Evolutionary conservation across 2,329 filamentous ascomycete species (phyloP), one percentile per base, ranked within the genome.

Genomic region (Hortaea werneckii): DNA sequence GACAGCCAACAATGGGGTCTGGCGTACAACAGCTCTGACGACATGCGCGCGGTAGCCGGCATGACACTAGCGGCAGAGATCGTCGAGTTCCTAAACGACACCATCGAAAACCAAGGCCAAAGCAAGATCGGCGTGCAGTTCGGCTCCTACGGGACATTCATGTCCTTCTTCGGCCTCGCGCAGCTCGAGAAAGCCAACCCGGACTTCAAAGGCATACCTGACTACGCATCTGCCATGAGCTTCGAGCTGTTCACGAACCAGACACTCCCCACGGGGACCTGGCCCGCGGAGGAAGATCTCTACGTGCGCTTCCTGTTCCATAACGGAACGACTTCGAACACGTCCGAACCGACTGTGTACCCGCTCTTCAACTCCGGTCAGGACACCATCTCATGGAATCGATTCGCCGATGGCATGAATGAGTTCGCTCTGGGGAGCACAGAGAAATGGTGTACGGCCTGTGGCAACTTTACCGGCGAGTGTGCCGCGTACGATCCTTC

Each of bases 1-100:
- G 80, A 89, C 62, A 69, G 72, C 48, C 85, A 92, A 65, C 85
- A 95, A 65, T 94, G 78, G 72, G 83, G 82, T 58, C 79, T 92
- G 10, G 86, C 86, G 44, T 94, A 83, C 77, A 90, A 94, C 68
- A 67, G 70, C 52, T 69, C 75, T 39, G 67, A 68, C 62, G 39
- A 65, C 51, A 64, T 65, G 46, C 69, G 72, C 42, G 68, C 71
- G 45, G 62, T 74, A 41, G 60, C 65, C 5, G 72, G 70, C 48
- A 71, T 68, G 64, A 65, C 68, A n/a, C 66, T 75, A 41, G 70
- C 68, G 0, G 71, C 64, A 38, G 65, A 72, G 44, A 61, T 74
- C 43, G 60, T 74, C 8, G 47, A 59, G 1, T 68, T 67, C 58
- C 58, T 75, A 44, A 71, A 72, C 58, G 54, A 45, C 50, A 72